A percentile compares a stretch with the other conserved stretches of the same genome.
phyloP scores from a whole-genome alignment of 2,329 filamentous ascomycete species.

The Uncinocarpus reesii region DNA sequence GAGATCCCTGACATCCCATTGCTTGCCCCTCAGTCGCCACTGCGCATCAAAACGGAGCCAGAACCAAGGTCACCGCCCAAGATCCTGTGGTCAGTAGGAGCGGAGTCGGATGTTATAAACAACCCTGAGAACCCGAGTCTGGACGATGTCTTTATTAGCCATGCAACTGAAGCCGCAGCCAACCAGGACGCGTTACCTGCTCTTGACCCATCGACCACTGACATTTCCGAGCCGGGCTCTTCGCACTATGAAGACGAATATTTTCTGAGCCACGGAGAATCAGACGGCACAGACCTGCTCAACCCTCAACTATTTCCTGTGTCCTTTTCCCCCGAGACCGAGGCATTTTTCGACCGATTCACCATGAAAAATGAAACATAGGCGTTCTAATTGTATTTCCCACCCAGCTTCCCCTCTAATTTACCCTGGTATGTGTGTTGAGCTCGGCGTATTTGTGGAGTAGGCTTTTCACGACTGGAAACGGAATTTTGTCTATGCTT shows the following conservation, averaged over 20 bases:
- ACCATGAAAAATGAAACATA: conserved; percentile 7
- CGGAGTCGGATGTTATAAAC: conserved; percentile 28
- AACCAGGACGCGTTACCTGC: conserved; percentile 25
- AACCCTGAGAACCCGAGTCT: conserved; percentile 31
- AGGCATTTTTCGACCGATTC: conserved; percentile 15
- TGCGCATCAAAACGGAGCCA: conserved; percentile 13
- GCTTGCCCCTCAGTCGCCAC: conserved; percentile 16
- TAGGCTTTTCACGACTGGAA: neutral
- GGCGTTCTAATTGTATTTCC: neutral
- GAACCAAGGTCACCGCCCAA: conserved; percentile 20
- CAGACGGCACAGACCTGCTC: conserved; percentile 8
- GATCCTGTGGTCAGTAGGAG: conserved; percentile 30
- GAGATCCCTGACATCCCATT: conserved; percentile 24
- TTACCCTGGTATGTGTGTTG: neutral
- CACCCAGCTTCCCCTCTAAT: neutral
- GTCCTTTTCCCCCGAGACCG: conserved; percentile 13
- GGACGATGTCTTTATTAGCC: conserved; percentile 32
- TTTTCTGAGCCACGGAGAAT: conserved; percentile 24
- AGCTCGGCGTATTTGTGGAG: neutral
- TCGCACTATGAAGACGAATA: conserved; percentile 30
- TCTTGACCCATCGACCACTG: conserved; percentile 24
- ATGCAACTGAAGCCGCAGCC: conserved; percentile 25
- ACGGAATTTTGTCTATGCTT: neutral
- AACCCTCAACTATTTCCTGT: conserved; percentile 12
- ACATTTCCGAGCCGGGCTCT: conserved; percentile 29